These are phyloP conservation scores for Sarocladium brachiariae DNA, from an alignment of 2,329 filamentous ascomycete species.

Conservation along the genomic window DNA sequence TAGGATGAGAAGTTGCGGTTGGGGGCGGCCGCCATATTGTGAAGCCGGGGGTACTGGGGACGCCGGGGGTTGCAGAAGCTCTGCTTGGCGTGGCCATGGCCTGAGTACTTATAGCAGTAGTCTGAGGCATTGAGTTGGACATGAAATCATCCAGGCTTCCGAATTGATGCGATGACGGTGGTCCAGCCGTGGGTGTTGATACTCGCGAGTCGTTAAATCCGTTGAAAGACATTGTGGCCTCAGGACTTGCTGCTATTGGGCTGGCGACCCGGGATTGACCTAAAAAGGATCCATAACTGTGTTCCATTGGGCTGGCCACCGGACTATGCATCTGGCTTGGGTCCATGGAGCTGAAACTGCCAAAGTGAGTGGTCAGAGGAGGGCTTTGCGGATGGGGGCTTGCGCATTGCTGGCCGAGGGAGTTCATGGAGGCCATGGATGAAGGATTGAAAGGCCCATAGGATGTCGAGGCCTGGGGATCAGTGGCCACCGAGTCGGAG, in stretches of 20 bases:
- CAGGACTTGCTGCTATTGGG: slow-evolving; percentile 24
- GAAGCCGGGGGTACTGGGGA: slow-evolving; percentile 25
- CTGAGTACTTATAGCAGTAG: background rate
- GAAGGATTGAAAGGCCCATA: slow-evolving; percentile 23
- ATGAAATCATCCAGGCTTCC: slow-evolving; percentile 28
- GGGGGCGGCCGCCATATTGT: slow-evolving; percentile 30
- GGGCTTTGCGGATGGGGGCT: slow-evolving; percentile 16
- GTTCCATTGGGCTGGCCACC: slow-evolving; percentile 23
- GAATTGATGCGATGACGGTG: slow-evolving; percentile 22
- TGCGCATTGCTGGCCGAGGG: background rate
- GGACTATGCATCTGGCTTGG: slow-evolving; percentile 18
- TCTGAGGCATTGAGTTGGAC: background rate
- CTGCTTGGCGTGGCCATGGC: background rate
- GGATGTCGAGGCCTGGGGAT: slow-evolving; percentile 13
- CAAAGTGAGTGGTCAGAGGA: slow-evolving; percentile 12
- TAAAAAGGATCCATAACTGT: slow-evolving; percentile 25
- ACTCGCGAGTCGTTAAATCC: slow-evolving; percentile 24
- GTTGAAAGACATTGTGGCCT: slow-evolving; percentile 22
- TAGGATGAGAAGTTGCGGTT: slow-evolving; percentile 15
- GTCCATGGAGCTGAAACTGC: slow-evolving; percentile 9
- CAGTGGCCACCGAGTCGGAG: slow-evolving; percentile 20
- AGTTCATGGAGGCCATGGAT: background rate
- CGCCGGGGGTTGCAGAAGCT: background rate
- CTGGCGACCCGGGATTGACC: slow-evolving; percentile 24
- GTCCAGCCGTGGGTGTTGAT: slow-evolving; percentile 20